Percentiles rank a stretch among this genome's conserved stretches.
These are phyloP conservation scores for Bretziella fagacearum DNA, from an alignment of 2,329 filamentous ascomycete species.

Conservation along the genomic window DNA sequence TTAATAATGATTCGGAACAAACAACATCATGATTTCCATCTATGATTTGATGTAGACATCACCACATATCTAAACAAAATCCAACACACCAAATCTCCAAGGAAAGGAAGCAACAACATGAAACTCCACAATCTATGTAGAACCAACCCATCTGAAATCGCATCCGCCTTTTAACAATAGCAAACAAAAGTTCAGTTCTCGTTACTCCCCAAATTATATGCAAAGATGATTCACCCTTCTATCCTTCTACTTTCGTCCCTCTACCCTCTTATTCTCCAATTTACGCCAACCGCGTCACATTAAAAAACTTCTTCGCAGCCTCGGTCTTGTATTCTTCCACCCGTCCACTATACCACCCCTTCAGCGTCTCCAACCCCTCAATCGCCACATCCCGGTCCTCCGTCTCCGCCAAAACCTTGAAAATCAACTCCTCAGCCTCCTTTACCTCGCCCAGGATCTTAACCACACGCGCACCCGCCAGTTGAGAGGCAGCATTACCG, in stretches of 20 bases:
- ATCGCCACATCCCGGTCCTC: conserved; percentile 40
- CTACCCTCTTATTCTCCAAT: neutral
- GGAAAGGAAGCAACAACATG: too few relatives aligned
- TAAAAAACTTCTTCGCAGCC: conserved; percentile 33
- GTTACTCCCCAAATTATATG: too few relatives aligned
- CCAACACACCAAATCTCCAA: too few relatives aligned
- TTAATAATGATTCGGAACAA: too few relatives aligned
- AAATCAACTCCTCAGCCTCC: conserved; percentile 44
- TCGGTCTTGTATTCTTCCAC: conserved; percentile 31
- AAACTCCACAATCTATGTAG: too few relatives aligned
- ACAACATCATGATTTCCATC: too few relatives aligned
- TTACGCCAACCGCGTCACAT: conserved; percentile 30
- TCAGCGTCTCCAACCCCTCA: conserved; percentile 27
- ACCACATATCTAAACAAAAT: too few relatives aligned
- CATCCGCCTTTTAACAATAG: too few relatives aligned
- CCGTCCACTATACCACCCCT: conserved; percentile 33
- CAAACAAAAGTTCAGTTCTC: too few relatives aligned
- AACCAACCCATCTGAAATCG: too few relatives aligned
- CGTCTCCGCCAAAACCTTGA: conserved; percentile 35
- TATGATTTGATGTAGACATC: too few relatives aligned
- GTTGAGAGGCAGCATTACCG: conserved; percentile 42
- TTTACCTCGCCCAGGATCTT: conserved; percentile 39
- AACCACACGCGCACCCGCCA: conserved; percentile 44
- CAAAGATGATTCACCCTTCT: too few relatives aligned
- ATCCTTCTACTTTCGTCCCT: neutral